These are phyloP conservation scores for Diaporthe caulivora DNA, from an alignment of 2,329 filamentous ascomycete species.

Conservation along the genomic window DNA sequence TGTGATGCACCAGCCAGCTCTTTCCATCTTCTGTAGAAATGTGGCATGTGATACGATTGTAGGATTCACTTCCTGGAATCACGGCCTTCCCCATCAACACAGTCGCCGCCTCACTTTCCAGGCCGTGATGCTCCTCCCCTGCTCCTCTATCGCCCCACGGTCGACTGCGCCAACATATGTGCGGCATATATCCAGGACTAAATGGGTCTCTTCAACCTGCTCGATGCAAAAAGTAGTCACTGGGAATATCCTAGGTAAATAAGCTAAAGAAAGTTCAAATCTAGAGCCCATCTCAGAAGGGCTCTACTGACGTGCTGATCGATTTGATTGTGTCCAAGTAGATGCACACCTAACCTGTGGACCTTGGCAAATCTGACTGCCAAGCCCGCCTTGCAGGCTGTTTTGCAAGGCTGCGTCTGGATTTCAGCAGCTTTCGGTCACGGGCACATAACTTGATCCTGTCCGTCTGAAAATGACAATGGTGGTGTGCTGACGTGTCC, in stretches of 20 bases:
- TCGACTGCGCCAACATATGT: too few species aligned
- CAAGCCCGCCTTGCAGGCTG: neutral
- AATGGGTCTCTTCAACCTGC: too few species aligned
- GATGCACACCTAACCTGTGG: neutral
- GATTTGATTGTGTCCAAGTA: neutral
- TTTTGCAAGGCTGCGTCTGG: neutral
- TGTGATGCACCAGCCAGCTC: neutral
- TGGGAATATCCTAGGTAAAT: too few species aligned
- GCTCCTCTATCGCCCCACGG: neutral
- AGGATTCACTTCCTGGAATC: neutral
- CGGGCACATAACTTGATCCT: neutral
- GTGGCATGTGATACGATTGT: neutral
- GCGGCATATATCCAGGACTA: too few species aligned
- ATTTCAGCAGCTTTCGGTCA: neutral
- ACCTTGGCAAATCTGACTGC: neutral
- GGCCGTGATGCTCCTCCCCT: neutral
- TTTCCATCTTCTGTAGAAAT: neutral
- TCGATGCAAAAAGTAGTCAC: too few species aligned
- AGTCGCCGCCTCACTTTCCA: too few species aligned
- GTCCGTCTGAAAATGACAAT: neutral
- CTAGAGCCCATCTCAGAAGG: neutral
- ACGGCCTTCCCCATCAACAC: neutral
- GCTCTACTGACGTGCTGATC: neutral
- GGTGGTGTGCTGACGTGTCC: neutral
- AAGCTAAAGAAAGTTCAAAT: too few species aligned